Evolutionary conservation across 371 early-diverging fungal species (phyloP), one percentile per base, ranked within the genome.

Genomic region (Apophysomyces variabilis): DNA sequence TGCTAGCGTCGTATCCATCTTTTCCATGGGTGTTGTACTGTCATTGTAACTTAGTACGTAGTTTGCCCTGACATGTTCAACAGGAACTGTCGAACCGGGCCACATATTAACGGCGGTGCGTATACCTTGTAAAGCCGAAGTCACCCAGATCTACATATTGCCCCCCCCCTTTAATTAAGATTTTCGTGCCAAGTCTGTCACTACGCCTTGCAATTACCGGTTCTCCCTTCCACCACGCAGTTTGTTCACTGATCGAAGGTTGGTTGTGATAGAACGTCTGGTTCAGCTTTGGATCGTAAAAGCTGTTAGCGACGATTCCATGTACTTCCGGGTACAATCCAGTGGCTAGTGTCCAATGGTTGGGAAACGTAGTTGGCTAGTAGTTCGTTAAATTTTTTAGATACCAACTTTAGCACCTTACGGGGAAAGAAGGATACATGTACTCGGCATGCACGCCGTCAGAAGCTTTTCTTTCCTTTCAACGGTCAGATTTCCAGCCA

Each of bases 321-420:
- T 98, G 97, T 4, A 85, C 77, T 56, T 93, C 92, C 0, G 98
- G 97, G 69, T 91, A 93, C 50, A 96, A 72, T 6, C 98, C 98
- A 1, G 98, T 97, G 1, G 82, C 93, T 18, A 98, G 72, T 2
- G 96, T 86, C 77, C 93, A 96, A 72, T 98, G 97, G 78, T 98
- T 98, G 5, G 98, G 93, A 67, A 96, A 96, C 0, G 98, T 97
- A 39, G 92, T 77, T 13, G 84, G 71, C 85, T 85, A 60, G 7
- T 14, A 46, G 7, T 16, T 21, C 39, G 26, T 26, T 56, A 36
- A 5, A 46, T 61, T 36, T 36, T 12, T 8, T 5, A 4, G 37
- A 5, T 37, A 4, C 32, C 6, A 36, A 36, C 6, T 8, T 5
- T 7, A 18, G 13, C n/a, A 36, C 63, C 74, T 63, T 71, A 86